Evolutionary conservation across 768 basidiomycete species (phyloP).

Genomic region (Mycena olivaceomarginata): DNA sequence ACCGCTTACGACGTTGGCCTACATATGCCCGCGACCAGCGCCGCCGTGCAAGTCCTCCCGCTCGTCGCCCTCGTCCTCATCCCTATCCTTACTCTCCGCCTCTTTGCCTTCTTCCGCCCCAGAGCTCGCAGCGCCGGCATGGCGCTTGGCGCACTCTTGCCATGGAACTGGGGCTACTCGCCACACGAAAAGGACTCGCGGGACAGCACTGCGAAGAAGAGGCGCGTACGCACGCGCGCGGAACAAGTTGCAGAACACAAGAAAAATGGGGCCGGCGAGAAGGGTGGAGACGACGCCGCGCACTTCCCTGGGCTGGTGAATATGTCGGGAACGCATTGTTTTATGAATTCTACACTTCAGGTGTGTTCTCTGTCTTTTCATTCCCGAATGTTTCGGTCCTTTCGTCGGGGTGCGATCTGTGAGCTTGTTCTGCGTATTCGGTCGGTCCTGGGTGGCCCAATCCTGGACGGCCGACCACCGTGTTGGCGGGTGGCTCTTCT

Average conservation of each 20-base stretch:
- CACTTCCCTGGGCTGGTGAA: slow-evolving; percentile 96
- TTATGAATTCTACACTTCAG: slow-evolving; percentile 98
- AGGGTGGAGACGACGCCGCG: slow-evolving; percentile 58
- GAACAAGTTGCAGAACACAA: slow-evolving; percentile 72
- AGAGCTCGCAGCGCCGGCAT: slow-evolving; percentile 58
- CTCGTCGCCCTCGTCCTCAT: slow-evolving; percentile 72
- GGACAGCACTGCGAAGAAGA: slow-evolving; percentile 57
- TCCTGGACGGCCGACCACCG: too few species aligned
- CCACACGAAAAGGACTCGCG: slow-evolving; percentile 53
- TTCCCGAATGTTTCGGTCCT: too few species aligned
- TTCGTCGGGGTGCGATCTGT: not conserved
- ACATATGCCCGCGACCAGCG: slow-evolving; percentile 29
- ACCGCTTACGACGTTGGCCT: slow-evolving; percentile 1
- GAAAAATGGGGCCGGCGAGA: slow-evolving; percentile 17
- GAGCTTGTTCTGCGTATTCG: not conserved
- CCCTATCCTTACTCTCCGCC: slow-evolving; percentile 71
- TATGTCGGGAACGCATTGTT: slow-evolving; percentile 96
- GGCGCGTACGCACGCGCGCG: slow-evolving; percentile 69
- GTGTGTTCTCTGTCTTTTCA: slow-evolving; percentile 56
- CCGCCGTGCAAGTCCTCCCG: slow-evolving; percentile 71
- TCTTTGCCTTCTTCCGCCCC: slow-evolving; percentile 51
- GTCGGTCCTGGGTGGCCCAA: too few species aligned
- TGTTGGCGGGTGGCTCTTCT: too few species aligned
- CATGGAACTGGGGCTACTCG: slow-evolving; percentile 78
- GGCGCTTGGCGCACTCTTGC: slow-evolving; percentile 78